Base-by-base conservation (phyloP, 768 basidiomycete species). In the Neoboletus subvelutipes region DNA sequence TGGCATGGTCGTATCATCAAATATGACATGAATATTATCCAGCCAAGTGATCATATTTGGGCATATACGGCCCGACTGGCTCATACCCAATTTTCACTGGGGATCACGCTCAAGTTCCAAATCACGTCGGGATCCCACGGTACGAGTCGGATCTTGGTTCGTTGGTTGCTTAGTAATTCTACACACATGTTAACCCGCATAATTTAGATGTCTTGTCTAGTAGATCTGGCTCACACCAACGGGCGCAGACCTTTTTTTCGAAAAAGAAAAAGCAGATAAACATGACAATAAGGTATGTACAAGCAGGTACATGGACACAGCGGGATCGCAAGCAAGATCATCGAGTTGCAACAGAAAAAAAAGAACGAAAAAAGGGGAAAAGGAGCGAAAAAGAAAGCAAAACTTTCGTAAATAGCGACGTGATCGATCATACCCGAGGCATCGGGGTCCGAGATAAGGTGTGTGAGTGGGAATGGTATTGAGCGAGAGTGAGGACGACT, bases 211-310 rank as follows among this genome's bases (percentile, higher is more conserved):
- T n/a, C 11, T 11, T 29, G 33, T 29, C 46, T 60, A 31, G 11
- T 31, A 52, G 50, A 61, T 50, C 54, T 50, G 54, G 42, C 47
- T 50, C 37, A 37, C 45, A 39, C 26, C 18, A 42, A 18, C 12
- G 34, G 28, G 10, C 26, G 8, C 10, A 31, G 22, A 20, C 22
- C 5, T 7, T 3, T 3, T 45, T 26, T 49, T 22, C 18, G 9
- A 8, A 6, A 28, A 33, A 13, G 11, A 41, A 36, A 34, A 47
- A 45, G 66, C 50, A 56, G 67, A 69, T 71, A 73, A 71, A 70
- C 67, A 70, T n/a, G 63, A 65, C 56, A 69, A 70, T 70, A 70
- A 71, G 64, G 70, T 73, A 71, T 73, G 62, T 71, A 71, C 70
- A 69, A 62, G 60, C 71, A 73, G 34, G 67, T 67, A 62, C 64